Conservation (phyloP, 768 basidiomycete species). For the Boletus rubropictus region DNA sequence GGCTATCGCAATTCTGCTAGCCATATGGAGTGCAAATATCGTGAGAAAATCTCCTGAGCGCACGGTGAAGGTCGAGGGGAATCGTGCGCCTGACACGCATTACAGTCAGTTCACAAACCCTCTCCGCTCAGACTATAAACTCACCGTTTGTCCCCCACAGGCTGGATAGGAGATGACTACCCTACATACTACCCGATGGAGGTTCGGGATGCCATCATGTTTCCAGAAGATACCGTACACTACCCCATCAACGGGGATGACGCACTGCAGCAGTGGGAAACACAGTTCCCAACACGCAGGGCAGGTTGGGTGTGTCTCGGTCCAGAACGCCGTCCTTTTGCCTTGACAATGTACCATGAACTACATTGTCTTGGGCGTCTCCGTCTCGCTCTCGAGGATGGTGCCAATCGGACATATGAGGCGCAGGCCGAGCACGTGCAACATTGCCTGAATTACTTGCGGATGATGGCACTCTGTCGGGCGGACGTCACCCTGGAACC, state of each 20-base stretch:
- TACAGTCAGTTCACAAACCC: conserved; percentile 14
- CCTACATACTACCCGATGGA: conserved; percentile 25
- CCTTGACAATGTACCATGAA: conserved; percentile 35
- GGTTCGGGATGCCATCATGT: conserved; percentile 17
- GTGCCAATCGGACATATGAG: conserved; percentile 13
- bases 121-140: not conserved
- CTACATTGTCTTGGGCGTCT: conserved; percentile 34
- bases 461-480: conserved; percentile 40
- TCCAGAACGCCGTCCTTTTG: conserved; percentile 28
- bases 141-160: conserved; percentile 6
- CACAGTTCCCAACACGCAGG: conserved; percentile 19
- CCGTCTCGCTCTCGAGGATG: conserved; percentile 18
- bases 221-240: conserved; percentile 25
- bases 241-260: conserved; percentile 24
- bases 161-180: conserved; percentile 25
- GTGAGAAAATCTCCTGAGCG: not conserved
- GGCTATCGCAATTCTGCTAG: conserved; percentile 12
- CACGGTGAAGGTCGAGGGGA: not conserved
- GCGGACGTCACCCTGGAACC: conserved; percentile 47
- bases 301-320: conserved; percentile 24
- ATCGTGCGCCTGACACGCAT: not conserved
- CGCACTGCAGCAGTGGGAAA: conserved; percentile 16
- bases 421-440: conserved; percentile 22
- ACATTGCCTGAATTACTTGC: conserved; percentile 47
- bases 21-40: conserved; percentile 18